Base-by-base conservation (phyloP, 805 yeast species). In the Candida xiaguanensis region DNA sequence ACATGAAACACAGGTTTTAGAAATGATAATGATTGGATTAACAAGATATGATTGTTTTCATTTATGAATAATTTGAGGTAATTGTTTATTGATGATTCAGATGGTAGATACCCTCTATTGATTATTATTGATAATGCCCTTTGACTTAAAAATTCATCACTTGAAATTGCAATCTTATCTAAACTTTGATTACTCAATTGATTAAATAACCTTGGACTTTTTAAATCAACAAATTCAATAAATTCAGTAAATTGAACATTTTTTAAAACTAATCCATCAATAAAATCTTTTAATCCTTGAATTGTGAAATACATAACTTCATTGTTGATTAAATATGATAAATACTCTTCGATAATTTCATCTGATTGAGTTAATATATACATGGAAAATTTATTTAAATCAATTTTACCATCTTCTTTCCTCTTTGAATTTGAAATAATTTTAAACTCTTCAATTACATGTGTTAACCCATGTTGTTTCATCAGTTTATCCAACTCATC, bases 1-100 rank as follows among this genome's bases (percentile, higher is more conserved):
- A 12, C 36, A 34, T 60, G 61, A 40, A 59, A 59, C n/a, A 65
- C 37, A 2, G 53, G 51, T 41, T 65, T 65, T 22, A 61, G 45
- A 16, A 38, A 34, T 7, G 53, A 19, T 23, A 64, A 50, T 8
- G 56, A 59, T 16, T 42, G 38, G n/a, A 56, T 40, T 8, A 52
- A 42, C 22, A 44, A 36, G 4, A 41, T 46, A 13, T 30, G 36
- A 11, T 31, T 36, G 3, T 40, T 34, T 6, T 41, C 42, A 8
- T 45, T 42, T 5, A 42, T 44, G 37, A 48, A 57, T 6, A 44
- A 37, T 2, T 44, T 36, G 13, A 59, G 34, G 37, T 49, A 59
- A 2, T 43, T 34, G 22, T 53, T 46, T 34, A 59, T 38, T 8
- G 61, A 53, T 9, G 42, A 48, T 4, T 25, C 31, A 8, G 60